Base-by-base conservation (phyloP, 257 asterid genomes). In the Agastache rugosa region DNA sequence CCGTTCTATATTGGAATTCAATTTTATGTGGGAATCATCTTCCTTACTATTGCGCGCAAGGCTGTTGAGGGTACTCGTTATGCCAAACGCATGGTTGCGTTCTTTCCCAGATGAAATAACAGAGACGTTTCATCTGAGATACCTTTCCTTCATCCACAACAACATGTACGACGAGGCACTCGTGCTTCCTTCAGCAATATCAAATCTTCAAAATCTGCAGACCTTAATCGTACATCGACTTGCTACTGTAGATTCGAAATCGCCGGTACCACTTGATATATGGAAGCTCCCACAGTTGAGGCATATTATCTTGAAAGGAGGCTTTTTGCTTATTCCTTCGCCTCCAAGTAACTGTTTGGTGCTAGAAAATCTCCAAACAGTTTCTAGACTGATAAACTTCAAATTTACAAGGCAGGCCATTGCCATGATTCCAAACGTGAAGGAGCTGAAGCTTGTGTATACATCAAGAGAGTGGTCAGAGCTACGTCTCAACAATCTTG, bases 21-120 rank as follows among this genome's bases (percentile, higher is more conserved):
- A 27, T 15, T 14, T 59, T 3, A 1, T 11, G 8, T 27, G 3
- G 11, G 65, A 59, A 6, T 14, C 19, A 17, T 63, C 31, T 1
- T 37, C 69, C 4, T 17, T 63, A 4, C 0, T 37, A 9, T 5
- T 5, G 5, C 11, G 51, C 53, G 19, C n/a, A 3, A 63, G 35
- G 17, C 60, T 45, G 16, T 8, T 67, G 42, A 45, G 42, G 14
- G 16, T 67, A 16, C 29, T 65, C 8, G 51, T 23, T 15, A 20
- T 16, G 4, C 39, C 65, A 31, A 29, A 59, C 11, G 9, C 42
- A 27, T 27, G 42, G 65, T 31, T 59, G 39, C 11, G 1, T 59
- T 31, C 78, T 35, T 62, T 73, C 64, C 78, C 72, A 48, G 71
- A 48, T 1, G 78, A 73, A 63, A 8, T 73, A 63, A 50, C 67